These are phyloP conservation scores for Hypoxylon sp. DNA, from an alignment of 2,329 filamentous ascomycete species.

Conservation along the genomic window DNA sequence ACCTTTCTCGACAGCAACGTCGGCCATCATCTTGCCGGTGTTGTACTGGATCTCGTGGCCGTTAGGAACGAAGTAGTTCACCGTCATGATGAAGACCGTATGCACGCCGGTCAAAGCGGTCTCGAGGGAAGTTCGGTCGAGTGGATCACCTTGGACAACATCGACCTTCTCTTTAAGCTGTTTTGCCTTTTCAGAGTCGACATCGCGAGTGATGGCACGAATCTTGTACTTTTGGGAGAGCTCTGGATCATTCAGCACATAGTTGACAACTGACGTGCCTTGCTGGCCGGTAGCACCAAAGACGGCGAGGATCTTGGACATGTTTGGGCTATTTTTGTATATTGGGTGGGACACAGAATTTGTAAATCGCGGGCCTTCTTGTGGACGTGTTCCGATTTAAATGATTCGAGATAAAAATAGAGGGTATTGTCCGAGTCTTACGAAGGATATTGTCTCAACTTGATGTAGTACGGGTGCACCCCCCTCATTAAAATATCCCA, in stretches of 20 bases:
- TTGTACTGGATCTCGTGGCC: constrained; percentile 55
- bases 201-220: constrained; percentile 66
- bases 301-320: constrained; percentile 59
- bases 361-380: background rate
- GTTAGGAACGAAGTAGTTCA: constrained; percentile 59
- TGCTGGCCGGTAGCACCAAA: constrained; percentile 69
- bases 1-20: constrained; percentile 56
- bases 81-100: constrained; percentile 65
- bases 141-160: constrained; percentile 60
- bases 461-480: background rate
- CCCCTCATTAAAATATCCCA: background rate
- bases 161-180: constrained; percentile 53
- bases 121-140: constrained; percentile 57
- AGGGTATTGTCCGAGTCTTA: background rate
- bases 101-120: constrained; percentile 61
- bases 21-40: constrained; percentile 57
- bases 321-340: constrained; percentile 27
- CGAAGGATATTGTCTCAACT: background rate
- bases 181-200: constrained; percentile 54
- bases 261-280: constrained; percentile 63
- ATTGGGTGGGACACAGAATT: background rate
- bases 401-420: background rate
- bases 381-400: background rate
- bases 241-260: constrained; percentile 61
- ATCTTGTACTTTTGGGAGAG: constrained; percentile 64